Percentiles rank a stretch among this genome's conserved stretches.
These are phyloP conservation scores for Fusarium decemcellulare DNA, from an alignment of 2,329 filamentous ascomycete species.

Conservation along the genomic window DNA sequence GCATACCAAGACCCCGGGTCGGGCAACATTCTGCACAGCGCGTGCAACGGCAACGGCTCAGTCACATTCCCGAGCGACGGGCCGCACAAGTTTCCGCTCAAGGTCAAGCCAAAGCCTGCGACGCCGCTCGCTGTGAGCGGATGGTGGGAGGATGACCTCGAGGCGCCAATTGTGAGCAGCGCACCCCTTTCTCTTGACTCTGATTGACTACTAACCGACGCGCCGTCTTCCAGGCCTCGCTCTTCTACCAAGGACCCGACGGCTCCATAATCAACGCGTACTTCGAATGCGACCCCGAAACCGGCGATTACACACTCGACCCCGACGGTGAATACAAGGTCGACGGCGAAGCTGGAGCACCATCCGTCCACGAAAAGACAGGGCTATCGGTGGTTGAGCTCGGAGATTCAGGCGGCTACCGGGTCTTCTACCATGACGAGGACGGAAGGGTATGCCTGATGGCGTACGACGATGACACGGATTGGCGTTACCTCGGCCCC, in stretches of 20 bases:
- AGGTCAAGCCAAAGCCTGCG: slow-evolving; percentile 20
- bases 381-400: slow-evolving; percentile 34
- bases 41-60: slow-evolving; percentile 36
- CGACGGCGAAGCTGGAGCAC: slow-evolving; percentile 14
- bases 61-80: slow-evolving; percentile 30
- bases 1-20: slow-evolving; percentile 39
- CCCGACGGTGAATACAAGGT: slow-evolving; percentile 22
- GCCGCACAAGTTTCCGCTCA: slow-evolving; percentile 31
- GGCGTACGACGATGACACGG: slow-evolving; percentile 41
- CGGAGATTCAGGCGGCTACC: slow-evolving; percentile 33
- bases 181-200: no score
- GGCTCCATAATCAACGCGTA: slow-evolving; percentile 28
- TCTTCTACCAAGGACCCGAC: slow-evolving; percentile 35
- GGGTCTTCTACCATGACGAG: slow-evolving; percentile 39
- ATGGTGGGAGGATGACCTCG: slow-evolving; percentile 34
- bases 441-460: slow-evolving; percentile 27
- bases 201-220: neutral
- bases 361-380: slow-evolving; percentile 36
- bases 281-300: slow-evolving; percentile 28
- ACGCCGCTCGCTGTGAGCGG: slow-evolving; percentile 27
- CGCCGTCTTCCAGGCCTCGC: slow-evolving; percentile 13
- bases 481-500: slow-evolving; percentile 36
- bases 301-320: slow-evolving; percentile 26
- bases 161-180: slow-evolving; percentile 29
- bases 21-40: slow-evolving; percentile 36